A percentile compares a stretch with the other conserved stretches of the same genome.
Evolutionary conservation across 1,284 basidiomycete genomes (phyloP).

Genomic region (Ceratobasidium sp.): DNA sequence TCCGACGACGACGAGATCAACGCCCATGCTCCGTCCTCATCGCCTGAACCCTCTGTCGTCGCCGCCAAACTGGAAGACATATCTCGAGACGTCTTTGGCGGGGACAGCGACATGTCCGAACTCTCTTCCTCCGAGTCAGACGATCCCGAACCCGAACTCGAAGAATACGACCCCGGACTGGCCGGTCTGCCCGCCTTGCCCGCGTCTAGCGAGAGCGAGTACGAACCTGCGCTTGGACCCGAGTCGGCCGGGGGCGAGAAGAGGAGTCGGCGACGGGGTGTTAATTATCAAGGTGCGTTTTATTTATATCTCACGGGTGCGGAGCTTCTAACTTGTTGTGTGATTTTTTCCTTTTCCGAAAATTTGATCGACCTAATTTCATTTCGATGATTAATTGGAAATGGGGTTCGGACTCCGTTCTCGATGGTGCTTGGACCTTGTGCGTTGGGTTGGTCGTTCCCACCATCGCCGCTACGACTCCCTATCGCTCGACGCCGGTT

Average conservation of each 20-base stretch:
- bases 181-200: slow-evolving; percentile 27
- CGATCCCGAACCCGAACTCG: neutral
- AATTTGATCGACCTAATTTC: neutral
- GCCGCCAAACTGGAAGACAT: neutral
- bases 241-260: neutral
- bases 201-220: slow-evolving; percentile 14
- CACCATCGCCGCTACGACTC: too few relatives aligned
- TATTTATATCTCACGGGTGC: neutral
- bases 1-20: neutral
- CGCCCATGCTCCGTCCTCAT: neutral
- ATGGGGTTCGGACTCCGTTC: neutral
- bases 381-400: neutral
- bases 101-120: slow-evolving; percentile 32
- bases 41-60: neutral
- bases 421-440: too few relatives aligned
- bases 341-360: too few relatives aligned
- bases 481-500: too few relatives aligned
- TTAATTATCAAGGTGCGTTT: slow-evolving; percentile 26
- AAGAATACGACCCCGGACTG: slow-evolving; percentile 31
- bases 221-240: neutral
- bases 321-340: neutral
- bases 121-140: neutral
- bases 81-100: slow-evolving; percentile 8
- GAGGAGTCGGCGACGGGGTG: neutral
- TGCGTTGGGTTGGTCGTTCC: too few relatives aligned